Percentiles rank a stretch among this genome's conserved stretches.
phyloP scores from a whole-genome alignment of 176 grass and related monocot species.

The Stipa capillata region DNA sequence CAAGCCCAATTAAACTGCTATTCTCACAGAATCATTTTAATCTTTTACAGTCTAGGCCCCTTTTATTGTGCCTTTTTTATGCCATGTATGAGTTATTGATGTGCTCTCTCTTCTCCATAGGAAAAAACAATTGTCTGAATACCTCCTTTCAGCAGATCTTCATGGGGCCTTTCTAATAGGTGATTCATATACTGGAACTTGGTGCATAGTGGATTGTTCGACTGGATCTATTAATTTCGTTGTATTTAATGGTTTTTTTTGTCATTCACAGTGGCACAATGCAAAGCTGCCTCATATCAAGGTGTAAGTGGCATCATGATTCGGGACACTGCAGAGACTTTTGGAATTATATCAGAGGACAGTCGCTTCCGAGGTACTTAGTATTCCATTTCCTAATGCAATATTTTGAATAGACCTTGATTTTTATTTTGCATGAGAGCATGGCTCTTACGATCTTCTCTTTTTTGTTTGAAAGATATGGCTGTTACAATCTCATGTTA shows the following conservation, averaged over 20 bases:
- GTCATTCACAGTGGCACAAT: conserved; percentile 47
- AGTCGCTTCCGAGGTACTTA: conserved; percentile 51
- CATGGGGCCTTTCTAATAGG: conserved; percentile 62
- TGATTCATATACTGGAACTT: conserved; percentile 8
- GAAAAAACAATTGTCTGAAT: conserved; percentile 56
- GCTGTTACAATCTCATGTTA: background rate
- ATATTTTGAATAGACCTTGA: too few species aligned
- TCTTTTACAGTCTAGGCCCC: background rate
- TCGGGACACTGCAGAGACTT: too few species aligned
- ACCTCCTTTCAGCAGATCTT: too few species aligned
- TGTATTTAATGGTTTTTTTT: background rate
- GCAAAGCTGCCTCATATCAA: too few species aligned
- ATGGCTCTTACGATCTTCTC: too few species aligned
- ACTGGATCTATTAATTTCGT: background rate
- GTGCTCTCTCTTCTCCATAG: conserved; percentile 21
- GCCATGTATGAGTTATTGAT: conserved; percentile 1
- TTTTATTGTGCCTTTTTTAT: background rate
- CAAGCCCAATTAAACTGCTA: background rate
- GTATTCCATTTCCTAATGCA: background rate
- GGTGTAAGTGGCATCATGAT: too few species aligned
- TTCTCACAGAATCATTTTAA: background rate
- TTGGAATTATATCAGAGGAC: too few species aligned
- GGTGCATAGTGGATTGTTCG: background rate
- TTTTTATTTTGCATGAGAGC: background rate
- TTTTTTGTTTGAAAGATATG: too few species aligned